phyloP scores from a whole-genome alignment of 2,329 filamentous ascomycete species.

The Trichoderma atrobrunneum region DNA sequence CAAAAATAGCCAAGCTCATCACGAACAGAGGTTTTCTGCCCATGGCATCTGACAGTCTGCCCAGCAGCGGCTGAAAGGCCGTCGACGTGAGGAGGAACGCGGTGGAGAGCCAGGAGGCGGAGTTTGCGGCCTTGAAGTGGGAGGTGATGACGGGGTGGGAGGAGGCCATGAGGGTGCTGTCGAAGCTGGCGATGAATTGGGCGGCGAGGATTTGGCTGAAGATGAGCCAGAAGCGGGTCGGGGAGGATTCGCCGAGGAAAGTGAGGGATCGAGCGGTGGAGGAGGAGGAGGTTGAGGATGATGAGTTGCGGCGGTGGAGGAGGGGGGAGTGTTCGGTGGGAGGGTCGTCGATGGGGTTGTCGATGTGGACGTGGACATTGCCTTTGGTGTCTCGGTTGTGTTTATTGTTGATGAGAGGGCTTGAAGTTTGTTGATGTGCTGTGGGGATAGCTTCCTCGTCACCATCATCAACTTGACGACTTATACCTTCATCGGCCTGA shows the following conservation, averaged over 20 bases:
- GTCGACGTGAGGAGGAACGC: slow-evolving; percentile 75
- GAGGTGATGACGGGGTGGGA: slow-evolving; percentile 79
- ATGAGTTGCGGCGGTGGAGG: slow-evolving; percentile 19
- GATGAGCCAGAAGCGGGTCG: slow-evolving; percentile 58
- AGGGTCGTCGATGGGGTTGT: neutral
- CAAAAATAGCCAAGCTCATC: slow-evolving; percentile 60
- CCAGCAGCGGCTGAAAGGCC: slow-evolving; percentile 71
- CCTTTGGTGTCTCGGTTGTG: slow-evolving; percentile 3
- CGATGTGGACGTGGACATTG: neutral
- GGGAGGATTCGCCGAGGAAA: slow-evolving; percentile 47
- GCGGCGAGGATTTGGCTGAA: slow-evolving; percentile 58
- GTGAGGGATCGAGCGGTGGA: slow-evolving; percentile 18
- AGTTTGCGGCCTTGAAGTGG: slow-evolving; percentile 73
- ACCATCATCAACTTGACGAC: neutral
- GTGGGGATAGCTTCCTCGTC: neutral
- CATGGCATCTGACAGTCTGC: slow-evolving; percentile 70
- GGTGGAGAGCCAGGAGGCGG: slow-evolving; percentile 79
- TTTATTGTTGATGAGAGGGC: neutral
- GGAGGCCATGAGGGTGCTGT: slow-evolving; percentile 78
- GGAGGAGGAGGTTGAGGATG: neutral
- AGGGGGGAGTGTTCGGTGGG: slow-evolving; percentile 30
- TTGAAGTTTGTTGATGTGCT: neutral
- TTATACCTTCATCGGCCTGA: neutral
- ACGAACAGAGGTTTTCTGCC: slow-evolving; percentile 68
- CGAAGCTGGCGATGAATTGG: slow-evolving; percentile 63